Evolutionary conservation across 2,329 filamentous ascomycete species (phyloP), one percentile per base, ranked within the genome.

Genomic region (Neopestalotiopsis sp.): DNA sequence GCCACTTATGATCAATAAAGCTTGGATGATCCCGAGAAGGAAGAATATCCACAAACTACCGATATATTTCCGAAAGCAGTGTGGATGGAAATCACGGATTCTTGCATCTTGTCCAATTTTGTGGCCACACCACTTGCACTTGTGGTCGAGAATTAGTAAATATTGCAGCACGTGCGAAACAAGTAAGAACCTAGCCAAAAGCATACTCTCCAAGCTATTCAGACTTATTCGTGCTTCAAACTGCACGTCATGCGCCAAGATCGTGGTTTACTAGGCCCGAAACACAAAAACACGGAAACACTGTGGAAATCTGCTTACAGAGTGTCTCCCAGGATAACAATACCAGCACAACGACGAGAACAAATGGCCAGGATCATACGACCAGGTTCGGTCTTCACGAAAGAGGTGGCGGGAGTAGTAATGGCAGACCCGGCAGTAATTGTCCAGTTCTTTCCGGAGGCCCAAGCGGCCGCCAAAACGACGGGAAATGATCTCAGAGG

Each of bases 91-190:
- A 40, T 62, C 59, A 9, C 59, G 59, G 17, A 62, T 62, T 24
- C 17, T n/a, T 38, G n/a, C 30, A 2, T 62, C 32, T 6, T 10
- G 24, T 6, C 32, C 13, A 14, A 42, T 38, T 17, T 62, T 14
- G 32, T 14, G 9, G 12, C 30, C 59, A n/a, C 59, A 62, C 59
- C 59, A 62, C 59, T 62, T 62, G 59, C 59, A 62, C 45, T 52
- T 17, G 20, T 28, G 20, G 3, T 52, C 7, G 20, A 4, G 1
- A 52, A 20, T 52, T 52, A 52, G 45, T 52, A 9, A 52, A n/a
- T 52, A n/a, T 52, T n/a, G 14, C 3, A 52, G 20, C n/a, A 9
- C 45, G n/a, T 17, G 1, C 17, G n/a, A 52, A n/a, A 9, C 45
- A 52, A 10, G n/a, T 49, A 52, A 0, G 5, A n/a, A 52, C n/a